Conservation (phyloP, 2,329 filamentous ascomycete species). For the Metarhizium anisopliae region DNA sequence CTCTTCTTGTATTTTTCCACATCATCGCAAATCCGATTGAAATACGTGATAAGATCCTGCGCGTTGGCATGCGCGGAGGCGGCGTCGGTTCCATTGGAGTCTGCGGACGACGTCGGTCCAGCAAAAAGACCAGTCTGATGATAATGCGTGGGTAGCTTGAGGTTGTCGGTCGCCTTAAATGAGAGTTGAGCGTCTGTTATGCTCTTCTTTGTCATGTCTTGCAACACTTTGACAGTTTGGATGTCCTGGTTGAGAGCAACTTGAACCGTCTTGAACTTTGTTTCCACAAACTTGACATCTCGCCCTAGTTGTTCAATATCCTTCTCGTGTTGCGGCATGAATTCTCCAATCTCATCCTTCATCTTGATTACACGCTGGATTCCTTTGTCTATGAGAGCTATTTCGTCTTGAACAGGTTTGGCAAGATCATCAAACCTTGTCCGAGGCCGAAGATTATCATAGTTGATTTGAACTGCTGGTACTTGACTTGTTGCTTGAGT, state of each 20-base stretch:
- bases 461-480: constrained; percentile 69
- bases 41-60: constrained; percentile 35
- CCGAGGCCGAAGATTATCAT: constrained; percentile 70
- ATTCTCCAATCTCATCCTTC: constrained; percentile 66
- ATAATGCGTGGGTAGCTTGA: constrained; percentile 57
- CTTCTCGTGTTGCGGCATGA: constrained; percentile 47
- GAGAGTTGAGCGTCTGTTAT: constrained; percentile 61
- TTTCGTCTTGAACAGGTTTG: constrained; percentile 68
- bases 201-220: constrained; percentile 51
- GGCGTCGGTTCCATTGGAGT: constrained; percentile 21
- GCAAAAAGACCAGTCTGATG: constrained; percentile 38
- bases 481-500: constrained; percentile 39
- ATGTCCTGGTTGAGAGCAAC: constrained; percentile 46
- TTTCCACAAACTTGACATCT: constrained; percentile 40
- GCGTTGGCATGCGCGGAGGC: constrained; percentile 28
- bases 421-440: constrained; percentile 88
- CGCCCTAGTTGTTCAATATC: constrained; percentile 38
- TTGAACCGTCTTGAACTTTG: constrained; percentile 36
- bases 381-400: constrained; percentile 68
- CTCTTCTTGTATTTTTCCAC: constrained; percentile 34
- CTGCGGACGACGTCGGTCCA: constrained; percentile 18
- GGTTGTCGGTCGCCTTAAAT: constrained; percentile 66
- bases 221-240: constrained; percentile 54
- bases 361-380: constrained; percentile 74
- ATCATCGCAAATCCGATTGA: constrained; percentile 34